Evolutionary conservation across 768 basidiomycete genomes (phyloP).

Genomic region (Hericium rajendrae): DNA sequence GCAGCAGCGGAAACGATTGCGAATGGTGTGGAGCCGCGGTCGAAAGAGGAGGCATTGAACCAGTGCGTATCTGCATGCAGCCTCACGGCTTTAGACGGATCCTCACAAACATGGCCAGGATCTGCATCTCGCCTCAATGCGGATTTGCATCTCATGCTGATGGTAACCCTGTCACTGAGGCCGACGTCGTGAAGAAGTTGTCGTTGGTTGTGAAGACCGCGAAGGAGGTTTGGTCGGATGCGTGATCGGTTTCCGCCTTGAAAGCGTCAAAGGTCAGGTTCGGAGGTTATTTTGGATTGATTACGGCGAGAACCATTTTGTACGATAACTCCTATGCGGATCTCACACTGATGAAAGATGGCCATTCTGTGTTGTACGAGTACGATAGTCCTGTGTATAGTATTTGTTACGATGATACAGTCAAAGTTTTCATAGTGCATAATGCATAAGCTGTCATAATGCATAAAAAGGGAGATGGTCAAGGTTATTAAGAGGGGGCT

Average conservation of each 20-base stretch:
- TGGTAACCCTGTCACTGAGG: slow-evolving; percentile 29
- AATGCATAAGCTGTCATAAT: too few species aligned
- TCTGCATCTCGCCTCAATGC: slow-evolving; percentile 41
- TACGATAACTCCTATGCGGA: too few species aligned
- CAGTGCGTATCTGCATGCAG: slow-evolving; percentile 18
- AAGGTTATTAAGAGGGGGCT: too few species aligned
- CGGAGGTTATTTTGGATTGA: too few species aligned
- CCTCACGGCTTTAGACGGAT: not conserved
- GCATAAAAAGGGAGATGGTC: too few species aligned
- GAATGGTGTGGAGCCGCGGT: slow-evolving; percentile 25
- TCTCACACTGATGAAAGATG: too few species aligned
- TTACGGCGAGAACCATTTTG: too few species aligned
- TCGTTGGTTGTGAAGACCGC: slow-evolving; percentile 28
- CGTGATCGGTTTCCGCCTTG: not conserved
- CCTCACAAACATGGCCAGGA: slow-evolving; percentile 16
- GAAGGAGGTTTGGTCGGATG: not conserved
- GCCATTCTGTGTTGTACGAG: too few species aligned
- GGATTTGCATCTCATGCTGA: slow-evolving; percentile 40
- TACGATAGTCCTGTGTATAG: too few species aligned
- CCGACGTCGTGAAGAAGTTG: slow-evolving; percentile 29
- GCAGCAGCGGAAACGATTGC: slow-evolving; percentile 35
- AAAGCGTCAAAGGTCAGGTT: too few species aligned
- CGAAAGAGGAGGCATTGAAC: slow-evolving; percentile 31
- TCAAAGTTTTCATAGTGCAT: too few species aligned
- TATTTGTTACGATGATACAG: too few species aligned